These are phyloP conservation scores for Lycium barbarum DNA, from an alignment of 257 asterid species.

Conservation along the genomic window DNA sequence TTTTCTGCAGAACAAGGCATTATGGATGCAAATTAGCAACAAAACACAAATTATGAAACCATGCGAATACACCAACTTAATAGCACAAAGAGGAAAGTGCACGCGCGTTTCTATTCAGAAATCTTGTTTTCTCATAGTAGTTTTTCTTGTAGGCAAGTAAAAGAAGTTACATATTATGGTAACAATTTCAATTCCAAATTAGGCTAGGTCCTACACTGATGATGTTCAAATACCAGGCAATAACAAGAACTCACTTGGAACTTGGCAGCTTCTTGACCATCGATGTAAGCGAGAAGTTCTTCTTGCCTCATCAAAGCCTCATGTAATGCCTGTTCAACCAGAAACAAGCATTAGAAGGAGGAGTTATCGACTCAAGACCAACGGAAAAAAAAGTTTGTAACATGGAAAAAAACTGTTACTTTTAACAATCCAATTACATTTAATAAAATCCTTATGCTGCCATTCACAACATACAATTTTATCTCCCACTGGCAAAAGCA, in stretches of 20 bases:
- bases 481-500: not conserved
- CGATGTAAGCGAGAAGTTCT: conserved; percentile 92
- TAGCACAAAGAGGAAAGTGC: not conserved
- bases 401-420: not conserved
- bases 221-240: not conserved
- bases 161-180: not conserved
- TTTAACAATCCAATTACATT: not conserved
- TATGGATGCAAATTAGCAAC: conserved; percentile 9
- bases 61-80: not conserved
- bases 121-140: not conserved
- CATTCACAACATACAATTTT: not conserved
- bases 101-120: not conserved
- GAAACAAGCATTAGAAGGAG: conserved; percentile 11
- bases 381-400: not conserved
- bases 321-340: conserved; percentile 72
- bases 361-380: not conserved
- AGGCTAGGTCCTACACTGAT: not conserved
- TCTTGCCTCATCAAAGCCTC: conserved; percentile 98
- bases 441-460: not conserved
- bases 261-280: conserved; percentile 81
- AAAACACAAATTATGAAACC: not conserved
- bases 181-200: not conserved
- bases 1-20: conserved; percentile 56
- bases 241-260: conserved; percentile 58
- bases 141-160: not conserved